These are phyloP conservation scores for Lotus japonicus DNA, from an alignment of 306 rosid genomes.

Conservation along the genomic window DNA sequence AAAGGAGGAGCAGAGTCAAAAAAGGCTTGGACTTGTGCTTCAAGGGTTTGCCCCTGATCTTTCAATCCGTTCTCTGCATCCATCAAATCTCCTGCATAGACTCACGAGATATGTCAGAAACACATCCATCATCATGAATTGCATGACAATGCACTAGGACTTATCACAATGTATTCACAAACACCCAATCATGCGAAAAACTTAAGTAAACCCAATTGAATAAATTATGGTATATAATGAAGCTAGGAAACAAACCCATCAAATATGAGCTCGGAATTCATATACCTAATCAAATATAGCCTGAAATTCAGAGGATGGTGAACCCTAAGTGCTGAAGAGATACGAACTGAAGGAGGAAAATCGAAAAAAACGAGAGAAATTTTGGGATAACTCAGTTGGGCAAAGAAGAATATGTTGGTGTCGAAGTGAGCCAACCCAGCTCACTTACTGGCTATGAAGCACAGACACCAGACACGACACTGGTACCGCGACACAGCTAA, in stretches of 20 bases:
- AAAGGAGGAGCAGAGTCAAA: conserved; percentile 85
- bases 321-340: not conserved
- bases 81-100: conserved; percentile 42
- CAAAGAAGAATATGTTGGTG: not conserved
- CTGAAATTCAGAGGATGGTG: not conserved
- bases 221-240: not conserved
- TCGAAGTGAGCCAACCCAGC: too few species aligned
- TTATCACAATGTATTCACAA: not conserved
- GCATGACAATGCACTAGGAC: not conserved
- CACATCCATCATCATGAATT: conserved; percentile 7
- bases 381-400: not conserved
- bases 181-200: not conserved
- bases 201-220: not conserved
- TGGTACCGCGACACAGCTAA: too few species aligned
- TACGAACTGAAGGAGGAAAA: not conserved
- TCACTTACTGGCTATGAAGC: too few species aligned
- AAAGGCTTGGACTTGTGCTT: conserved; percentile 53
- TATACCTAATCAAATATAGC: not conserved
- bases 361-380: not conserved
- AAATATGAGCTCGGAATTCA: not conserved
- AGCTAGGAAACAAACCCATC: not conserved
- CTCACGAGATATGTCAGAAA: conserved; percentile 1
- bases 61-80: conserved; percentile 33
- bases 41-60: conserved; percentile 28
- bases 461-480: too few species aligned